Percentiles rank a stretch among this genome's conserved stretches.
These are phyloP conservation scores for Thalassiosira ordinaria DNA, from an alignment of 352 stramenopile genomes.

Conservation along the genomic window DNA sequence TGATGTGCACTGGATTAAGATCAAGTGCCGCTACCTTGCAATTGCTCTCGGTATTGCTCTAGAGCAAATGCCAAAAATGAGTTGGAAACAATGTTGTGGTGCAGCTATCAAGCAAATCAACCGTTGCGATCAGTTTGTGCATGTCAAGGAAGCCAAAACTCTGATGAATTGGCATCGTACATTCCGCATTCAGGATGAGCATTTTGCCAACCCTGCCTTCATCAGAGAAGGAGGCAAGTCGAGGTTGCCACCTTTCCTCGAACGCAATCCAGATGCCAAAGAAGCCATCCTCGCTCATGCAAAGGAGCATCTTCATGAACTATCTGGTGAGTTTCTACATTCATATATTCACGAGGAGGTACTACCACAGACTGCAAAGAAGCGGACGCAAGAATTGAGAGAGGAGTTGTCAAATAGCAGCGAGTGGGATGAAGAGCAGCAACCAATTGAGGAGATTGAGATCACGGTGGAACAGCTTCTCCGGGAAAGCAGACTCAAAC, in stretches of 20 bases:
- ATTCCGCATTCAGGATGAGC: neutral
- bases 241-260: neutral
- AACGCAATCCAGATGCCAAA: neutral
- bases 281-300: neutral
- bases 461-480: neutral
- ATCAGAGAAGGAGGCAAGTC: neutral
- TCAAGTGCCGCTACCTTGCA: neutral
- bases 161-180: neutral
- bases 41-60: neutral
- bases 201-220: neutral
- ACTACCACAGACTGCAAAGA: neutral
- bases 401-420: neutral
- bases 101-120: neutral
- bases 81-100: neutral
- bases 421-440: neutral
- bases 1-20: neutral
- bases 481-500: neutral
- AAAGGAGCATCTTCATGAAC: slow-evolving; percentile 1
- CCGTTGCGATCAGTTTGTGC: neutral
- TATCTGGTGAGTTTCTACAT: neutral
- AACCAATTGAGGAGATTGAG: neutral
- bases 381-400: neutral
- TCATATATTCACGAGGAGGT: neutral
- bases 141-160: neutral
- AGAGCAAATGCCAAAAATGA: neutral